phyloP scores from a whole-genome alignment of 1,284 basidiomycete genomes.

The Ustilago lituana region DNA sequence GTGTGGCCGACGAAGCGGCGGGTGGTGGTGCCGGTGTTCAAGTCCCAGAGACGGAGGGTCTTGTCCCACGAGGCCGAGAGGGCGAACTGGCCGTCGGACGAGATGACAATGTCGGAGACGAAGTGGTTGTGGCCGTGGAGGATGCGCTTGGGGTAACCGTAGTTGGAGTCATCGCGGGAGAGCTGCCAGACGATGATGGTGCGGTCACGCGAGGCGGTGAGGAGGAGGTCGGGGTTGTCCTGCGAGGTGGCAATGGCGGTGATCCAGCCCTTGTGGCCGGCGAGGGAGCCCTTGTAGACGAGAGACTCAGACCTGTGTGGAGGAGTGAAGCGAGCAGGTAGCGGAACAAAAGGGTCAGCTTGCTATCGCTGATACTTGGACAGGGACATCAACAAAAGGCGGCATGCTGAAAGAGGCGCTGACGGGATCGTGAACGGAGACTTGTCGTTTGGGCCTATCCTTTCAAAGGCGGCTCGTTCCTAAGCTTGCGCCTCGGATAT shows the following conservation, averaged over 20 bases:
- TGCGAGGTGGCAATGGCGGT: slow-evolving; percentile 93
- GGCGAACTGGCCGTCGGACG: slow-evolving; percentile 97
- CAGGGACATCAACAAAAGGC: not conserved
- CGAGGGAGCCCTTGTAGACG: slow-evolving; percentile 72
- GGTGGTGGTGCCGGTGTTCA: slow-evolving; percentile 67
- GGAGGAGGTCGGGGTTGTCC: slow-evolving; percentile 95
- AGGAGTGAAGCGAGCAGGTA: not conserved
- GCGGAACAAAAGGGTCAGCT: slow-evolving; percentile 7
- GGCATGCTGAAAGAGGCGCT: not conserved
- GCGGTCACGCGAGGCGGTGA: slow-evolving; percentile 98
- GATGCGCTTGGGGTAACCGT: slow-evolving; percentile 78
- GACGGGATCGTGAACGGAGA: too few species aligned
- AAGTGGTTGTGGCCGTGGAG: slow-evolving; percentile 99
- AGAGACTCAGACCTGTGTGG: slow-evolving; percentile 56
- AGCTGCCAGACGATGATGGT: slow-evolving; percentile 99
- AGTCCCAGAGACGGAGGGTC: slow-evolving; percentile 95
- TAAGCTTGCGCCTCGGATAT: too few species aligned
- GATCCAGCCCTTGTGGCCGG: slow-evolving; percentile 93
- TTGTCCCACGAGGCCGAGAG: slow-evolving; percentile 99
- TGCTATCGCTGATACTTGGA: not conserved
- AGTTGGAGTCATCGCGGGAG: slow-evolving; percentile 82
- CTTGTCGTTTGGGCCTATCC: too few species aligned
- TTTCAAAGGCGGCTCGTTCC: too few species aligned
- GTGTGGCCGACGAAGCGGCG: slow-evolving; percentile 95
- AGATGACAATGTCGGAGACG: slow-evolving; percentile 91